Percentiles rank a stretch among this genome's conserved stretches.
These are phyloP conservation scores for Starmerella floricola DNA, from an alignment of 805 yeast genomes.

Conservation along the genomic window DNA sequence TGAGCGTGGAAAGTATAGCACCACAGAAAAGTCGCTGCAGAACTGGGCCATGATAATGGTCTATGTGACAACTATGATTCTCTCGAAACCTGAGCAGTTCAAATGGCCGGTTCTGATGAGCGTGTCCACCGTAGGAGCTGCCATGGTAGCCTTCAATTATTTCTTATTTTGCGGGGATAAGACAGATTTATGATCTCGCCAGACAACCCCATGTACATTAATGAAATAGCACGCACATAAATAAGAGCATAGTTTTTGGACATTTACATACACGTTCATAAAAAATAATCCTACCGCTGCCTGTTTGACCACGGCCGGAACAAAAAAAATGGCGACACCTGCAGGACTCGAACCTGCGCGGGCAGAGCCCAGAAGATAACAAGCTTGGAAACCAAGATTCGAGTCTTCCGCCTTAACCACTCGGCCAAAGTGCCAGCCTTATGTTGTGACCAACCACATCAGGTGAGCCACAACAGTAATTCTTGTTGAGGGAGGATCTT, in stretches of 20 bases:
- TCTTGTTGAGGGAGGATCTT: neutral
- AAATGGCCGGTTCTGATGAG: conserved; percentile 13
- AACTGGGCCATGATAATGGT: conserved; percentile 14
- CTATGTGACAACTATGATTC: conserved; percentile 15
- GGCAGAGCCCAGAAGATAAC: conserved; percentile 24
- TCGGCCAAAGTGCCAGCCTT: conserved; percentile 23
- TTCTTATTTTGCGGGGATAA: neutral
- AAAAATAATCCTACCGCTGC: no score
- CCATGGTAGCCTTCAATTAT: conserved; percentile 6
- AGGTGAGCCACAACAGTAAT: no score
- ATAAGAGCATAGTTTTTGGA: no score
- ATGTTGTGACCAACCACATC: no score
- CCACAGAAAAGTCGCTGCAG: conserved; percentile 19
- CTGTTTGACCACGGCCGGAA: no score
- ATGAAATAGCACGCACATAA: no score
- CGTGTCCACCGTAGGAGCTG: conserved; percentile 8
- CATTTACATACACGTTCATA: no score
- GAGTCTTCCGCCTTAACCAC: conserved; percentile 25
- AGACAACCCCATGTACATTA: no score
- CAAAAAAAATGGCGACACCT: conserved; percentile 20
- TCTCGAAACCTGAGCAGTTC: conserved; percentile 13
- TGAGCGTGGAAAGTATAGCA: conserved; percentile 29
- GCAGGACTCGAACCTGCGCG: conserved; percentile 27
- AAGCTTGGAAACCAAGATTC: conserved; percentile 13
- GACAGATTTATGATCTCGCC: no score